These are phyloP conservation scores for Penicillium manginii DNA, from an alignment of 495 filamentous ascomycete genomes.

Conservation along the genomic window DNA sequence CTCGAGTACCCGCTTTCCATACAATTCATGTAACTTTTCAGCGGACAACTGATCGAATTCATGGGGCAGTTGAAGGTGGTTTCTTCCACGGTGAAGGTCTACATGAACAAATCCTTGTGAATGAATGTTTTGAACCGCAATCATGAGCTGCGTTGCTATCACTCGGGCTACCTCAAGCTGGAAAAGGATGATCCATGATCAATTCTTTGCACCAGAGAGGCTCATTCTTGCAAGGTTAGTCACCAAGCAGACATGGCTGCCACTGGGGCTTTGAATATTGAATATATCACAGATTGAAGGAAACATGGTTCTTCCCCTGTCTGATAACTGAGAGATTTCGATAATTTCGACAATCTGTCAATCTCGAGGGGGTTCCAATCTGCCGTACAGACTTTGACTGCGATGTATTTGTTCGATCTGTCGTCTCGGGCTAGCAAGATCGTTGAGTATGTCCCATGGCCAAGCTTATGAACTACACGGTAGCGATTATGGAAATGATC, in stretches of 20 bases:
- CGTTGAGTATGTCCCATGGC: conserved; percentile 39
- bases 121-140: conserved; percentile 38
- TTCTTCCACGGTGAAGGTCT: conserved; percentile 38
- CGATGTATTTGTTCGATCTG: conserved; percentile 31
- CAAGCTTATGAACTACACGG: conserved; percentile 39
- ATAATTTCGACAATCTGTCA: too few species aligned
- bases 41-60: too few species aligned
- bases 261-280: too few species aligned
- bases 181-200: conserved; percentile 37
- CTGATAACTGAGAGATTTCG: too few species aligned
- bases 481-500: conserved; percentile 41
- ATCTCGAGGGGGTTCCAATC: too few species aligned
- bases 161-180: conserved; percentile 45
- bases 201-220: conserved; percentile 34
- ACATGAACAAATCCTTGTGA: conserved; percentile 37
- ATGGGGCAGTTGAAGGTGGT: conserved; percentile 29
- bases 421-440: conserved; percentile 37
- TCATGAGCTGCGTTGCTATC: conserved; percentile 42
- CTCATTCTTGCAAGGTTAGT: conserved; percentile 37
- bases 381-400: conserved; percentile 43
- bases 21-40: too few species aligned
- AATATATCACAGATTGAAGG: too few species aligned
- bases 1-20: too few species aligned
- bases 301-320: too few species aligned
- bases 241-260: too few species aligned